phyloP scores from a whole-genome alignment of 148 eudicot genomes.

The Arctostaphylos glauca region DNA sequence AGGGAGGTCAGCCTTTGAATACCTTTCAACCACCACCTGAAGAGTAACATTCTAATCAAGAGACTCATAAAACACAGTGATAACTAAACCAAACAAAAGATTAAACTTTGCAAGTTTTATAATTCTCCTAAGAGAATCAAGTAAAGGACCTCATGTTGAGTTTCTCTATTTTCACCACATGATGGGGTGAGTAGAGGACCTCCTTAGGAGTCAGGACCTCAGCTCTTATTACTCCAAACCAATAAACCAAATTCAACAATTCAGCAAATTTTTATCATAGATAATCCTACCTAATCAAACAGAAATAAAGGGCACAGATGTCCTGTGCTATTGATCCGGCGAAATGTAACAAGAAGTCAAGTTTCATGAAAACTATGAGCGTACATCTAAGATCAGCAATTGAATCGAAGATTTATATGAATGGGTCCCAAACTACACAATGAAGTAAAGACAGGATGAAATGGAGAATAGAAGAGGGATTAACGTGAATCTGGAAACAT shows the following conservation, averaged over 20 bases:
- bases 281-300: neutral
- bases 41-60: neutral
- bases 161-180: neutral
- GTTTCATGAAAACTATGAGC: neutral
- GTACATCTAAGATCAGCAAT: neutral
- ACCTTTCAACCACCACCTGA: constrained; percentile 85
- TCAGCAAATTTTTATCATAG: neutral
- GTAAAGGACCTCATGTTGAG: neutral
- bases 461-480: neutral
- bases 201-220: neutral
- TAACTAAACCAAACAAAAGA: neutral
- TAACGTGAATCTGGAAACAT: neutral
- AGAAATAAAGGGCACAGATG: neutral
- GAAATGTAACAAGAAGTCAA: neutral
- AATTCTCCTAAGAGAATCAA: neutral
- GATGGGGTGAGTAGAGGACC: neutral
- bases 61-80: neutral
- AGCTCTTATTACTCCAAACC: neutral
- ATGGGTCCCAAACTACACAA: neutral
- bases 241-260: neutral
- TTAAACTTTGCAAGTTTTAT: neutral
- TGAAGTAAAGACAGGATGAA: neutral
- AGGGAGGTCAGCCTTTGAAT: constrained; percentile 73
- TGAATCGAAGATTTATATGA: neutral
- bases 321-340: neutral